Conservation (phyloP, 2,329 filamentous ascomycete genomes). For the Colletotrichum nymphaeae region DNA sequence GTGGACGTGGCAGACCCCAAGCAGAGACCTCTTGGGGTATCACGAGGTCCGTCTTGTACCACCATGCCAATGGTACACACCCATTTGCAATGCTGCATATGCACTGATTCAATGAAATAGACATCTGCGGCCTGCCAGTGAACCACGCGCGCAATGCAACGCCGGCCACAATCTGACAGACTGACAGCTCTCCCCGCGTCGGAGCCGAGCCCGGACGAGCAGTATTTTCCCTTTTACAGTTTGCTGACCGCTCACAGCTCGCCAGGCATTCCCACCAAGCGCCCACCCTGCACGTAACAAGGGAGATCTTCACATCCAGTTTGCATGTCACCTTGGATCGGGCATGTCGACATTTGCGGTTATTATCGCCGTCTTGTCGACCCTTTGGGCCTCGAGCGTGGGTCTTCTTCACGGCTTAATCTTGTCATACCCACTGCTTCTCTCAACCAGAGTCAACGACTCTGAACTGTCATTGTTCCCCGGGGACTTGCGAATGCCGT, state of each 20-base stretch:
- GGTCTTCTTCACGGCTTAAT: constrained; percentile 19
- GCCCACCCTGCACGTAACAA: constrained; percentile 12
- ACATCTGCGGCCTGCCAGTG: neutral
- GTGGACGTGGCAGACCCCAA: neutral
- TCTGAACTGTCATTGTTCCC: neutral
- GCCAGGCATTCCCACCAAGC: neutral
- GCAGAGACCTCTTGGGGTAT: neutral
- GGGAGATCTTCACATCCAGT: constrained; percentile 8
- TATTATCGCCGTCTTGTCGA: constrained; percentile 8
- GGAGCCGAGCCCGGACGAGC: constrained; percentile 27
- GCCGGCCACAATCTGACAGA: neutral
- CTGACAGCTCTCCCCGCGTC: neutral
- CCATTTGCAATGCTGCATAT: constrained; percentile 1
- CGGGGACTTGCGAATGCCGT: constrained; percentile 19
- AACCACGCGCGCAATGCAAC: constrained; percentile 14
- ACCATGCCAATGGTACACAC: neutral
- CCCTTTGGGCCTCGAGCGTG: constrained; percentile 11
- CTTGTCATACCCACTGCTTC: constrained; percentile 18
- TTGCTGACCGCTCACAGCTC: neutral
- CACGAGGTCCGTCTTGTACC: constrained; percentile 2
- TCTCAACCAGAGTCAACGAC: neutral
- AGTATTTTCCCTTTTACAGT: neutral
- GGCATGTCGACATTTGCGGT: constrained; percentile 26
- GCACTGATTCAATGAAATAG: constrained; percentile 19
- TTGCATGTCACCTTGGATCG: constrained; percentile 3